Percentiles rank a stretch among this genome's conserved stretches.
These are phyloP conservation scores for Metroxylon sagu DNA, from an alignment of 176 grass and related monocot species.

Conservation along the genomic window DNA sequence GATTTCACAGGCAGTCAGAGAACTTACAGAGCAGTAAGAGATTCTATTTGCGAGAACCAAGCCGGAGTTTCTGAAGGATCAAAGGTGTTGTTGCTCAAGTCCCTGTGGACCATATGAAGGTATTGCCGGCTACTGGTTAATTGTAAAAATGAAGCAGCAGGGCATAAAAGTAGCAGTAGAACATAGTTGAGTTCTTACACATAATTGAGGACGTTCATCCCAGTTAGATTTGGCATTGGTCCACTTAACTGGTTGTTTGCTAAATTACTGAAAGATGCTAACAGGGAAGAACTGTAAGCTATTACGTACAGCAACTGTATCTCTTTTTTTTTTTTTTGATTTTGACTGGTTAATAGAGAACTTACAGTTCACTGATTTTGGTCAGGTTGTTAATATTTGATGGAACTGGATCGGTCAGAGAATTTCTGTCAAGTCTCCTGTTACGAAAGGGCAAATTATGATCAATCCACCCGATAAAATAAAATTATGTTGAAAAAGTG, in stretches of 20 bases:
- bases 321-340: too few species aligned
- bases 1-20: neutral
- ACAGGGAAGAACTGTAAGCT: conserved; percentile 8
- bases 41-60: conserved; percentile 36
- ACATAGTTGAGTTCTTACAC: conserved; percentile 46
- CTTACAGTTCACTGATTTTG: conserved; percentile 72
- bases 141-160: too few species aligned
- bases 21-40: conserved; percentile 51
- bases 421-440: conserved; percentile 77
- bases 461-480: too few species aligned
- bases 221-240: conserved; percentile 53
- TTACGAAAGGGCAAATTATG: conserved; percentile 14
- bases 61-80: conserved; percentile 38
- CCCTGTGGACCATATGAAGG: conserved; percentile 32
- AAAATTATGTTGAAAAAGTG: neutral
- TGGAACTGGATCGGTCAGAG: conserved; percentile 50
- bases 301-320: too few species aligned
- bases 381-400: conserved; percentile 66
- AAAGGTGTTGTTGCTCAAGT: conserved; percentile 80
- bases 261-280: conserved; percentile 52
- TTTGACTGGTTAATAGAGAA: neutral
- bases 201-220: conserved; percentile 52
- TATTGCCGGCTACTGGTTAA: neutral
- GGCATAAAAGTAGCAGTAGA: conserved; percentile 2
- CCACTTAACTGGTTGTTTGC: conserved; percentile 80